Percentiles rank a stretch among this genome's conserved stretches.
These are phyloP conservation scores for Xylaria telfairii DNA, from an alignment of 495 filamentous ascomycete species.

Conservation along the genomic window DNA sequence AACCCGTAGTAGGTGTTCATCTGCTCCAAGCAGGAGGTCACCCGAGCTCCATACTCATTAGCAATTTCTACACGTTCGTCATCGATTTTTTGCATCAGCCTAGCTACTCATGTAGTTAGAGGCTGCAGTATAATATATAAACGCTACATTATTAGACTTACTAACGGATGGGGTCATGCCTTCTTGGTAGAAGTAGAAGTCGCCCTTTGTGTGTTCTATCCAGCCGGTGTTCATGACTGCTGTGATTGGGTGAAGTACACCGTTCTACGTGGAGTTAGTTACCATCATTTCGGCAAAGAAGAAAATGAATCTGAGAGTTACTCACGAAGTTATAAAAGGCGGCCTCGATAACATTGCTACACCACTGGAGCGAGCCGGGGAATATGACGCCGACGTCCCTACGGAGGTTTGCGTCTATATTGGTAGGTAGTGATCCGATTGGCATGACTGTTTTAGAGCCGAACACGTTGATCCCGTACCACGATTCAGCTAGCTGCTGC, in stretches of 20 bases:
- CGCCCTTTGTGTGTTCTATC: constrained; percentile 24
- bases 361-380: constrained; percentile 17
- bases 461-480: constrained; percentile 20
- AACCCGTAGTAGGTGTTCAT: constrained; percentile 23
- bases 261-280: background rate
- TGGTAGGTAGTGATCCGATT: constrained; percentile 15
- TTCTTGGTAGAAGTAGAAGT: constrained; percentile 24
- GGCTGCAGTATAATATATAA: no score
- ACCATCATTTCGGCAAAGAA: background rate
- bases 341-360: constrained; percentile 22
- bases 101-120: no score
- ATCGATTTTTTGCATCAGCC: constrained; percentile 20
- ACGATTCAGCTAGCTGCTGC: constrained; percentile 2
- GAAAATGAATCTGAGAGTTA: background rate
- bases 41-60: constrained; percentile 3
- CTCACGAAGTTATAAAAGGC: constrained; percentile 21
- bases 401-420: constrained; percentile 1
- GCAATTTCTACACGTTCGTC: constrained; percentile 21
- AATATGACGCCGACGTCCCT: constrained; percentile 9
- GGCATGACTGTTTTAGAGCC: constrained; percentile 20
- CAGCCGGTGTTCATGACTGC: constrained; percentile 22
- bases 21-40: constrained; percentile 16
- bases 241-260: constrained; percentile 18
- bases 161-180: constrained; percentile 21
- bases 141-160: no score